A percentile compares a stretch with the other conserved stretches of the same genome.
Conservation (phyloP, 2,329 filamentous ascomycete genomes). For the Seiridium unicorne region DNA sequence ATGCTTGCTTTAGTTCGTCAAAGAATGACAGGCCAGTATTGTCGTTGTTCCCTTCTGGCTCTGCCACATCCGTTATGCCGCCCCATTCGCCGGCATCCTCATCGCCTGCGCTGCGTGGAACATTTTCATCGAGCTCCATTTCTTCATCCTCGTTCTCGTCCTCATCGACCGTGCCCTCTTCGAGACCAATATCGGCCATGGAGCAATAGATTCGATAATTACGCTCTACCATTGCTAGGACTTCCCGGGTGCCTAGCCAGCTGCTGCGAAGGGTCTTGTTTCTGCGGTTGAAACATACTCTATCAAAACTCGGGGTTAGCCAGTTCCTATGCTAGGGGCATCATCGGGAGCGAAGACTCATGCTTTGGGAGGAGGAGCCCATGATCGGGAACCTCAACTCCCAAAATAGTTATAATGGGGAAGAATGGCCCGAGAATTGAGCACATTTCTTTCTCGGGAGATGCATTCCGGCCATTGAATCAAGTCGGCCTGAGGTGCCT, state of each 20-base stretch:
- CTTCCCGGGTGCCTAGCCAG: slow-evolving; percentile 77
- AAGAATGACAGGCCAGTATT: slow-evolving; percentile 78
- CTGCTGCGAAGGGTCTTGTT: slow-evolving; percentile 85
- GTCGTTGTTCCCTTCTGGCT: slow-evolving; percentile 34
- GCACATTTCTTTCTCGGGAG: no score
- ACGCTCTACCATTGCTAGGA: slow-evolving; percentile 77
- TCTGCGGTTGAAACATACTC: slow-evolving; percentile 79
- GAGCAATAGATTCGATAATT: slow-evolving; percentile 93
- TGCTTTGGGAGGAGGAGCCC: no score
- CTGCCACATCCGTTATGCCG: slow-evolving; percentile 42
- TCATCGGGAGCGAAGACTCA: no score
- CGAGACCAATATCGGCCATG: slow-evolving; percentile 76
- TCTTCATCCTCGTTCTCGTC: slow-evolving; percentile 36
- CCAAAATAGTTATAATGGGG: no score
- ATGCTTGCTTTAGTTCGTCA: slow-evolving; percentile 57
- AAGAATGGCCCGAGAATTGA: no score
- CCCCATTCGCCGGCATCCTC: slow-evolving; percentile 49
- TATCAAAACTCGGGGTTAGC: slow-evolving; percentile 55
- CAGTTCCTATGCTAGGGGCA: no score
- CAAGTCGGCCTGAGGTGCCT: no score
- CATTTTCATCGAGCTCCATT: slow-evolving; percentile 41
- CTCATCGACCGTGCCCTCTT: slow-evolving; percentile 59
- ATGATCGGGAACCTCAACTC: no score
- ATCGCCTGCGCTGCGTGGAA: slow-evolving; percentile 33
- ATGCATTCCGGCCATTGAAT: no score